Base-by-base conservation (phyloP, 345 rosid genomes). In the Eucalyptus marginata region DNA sequence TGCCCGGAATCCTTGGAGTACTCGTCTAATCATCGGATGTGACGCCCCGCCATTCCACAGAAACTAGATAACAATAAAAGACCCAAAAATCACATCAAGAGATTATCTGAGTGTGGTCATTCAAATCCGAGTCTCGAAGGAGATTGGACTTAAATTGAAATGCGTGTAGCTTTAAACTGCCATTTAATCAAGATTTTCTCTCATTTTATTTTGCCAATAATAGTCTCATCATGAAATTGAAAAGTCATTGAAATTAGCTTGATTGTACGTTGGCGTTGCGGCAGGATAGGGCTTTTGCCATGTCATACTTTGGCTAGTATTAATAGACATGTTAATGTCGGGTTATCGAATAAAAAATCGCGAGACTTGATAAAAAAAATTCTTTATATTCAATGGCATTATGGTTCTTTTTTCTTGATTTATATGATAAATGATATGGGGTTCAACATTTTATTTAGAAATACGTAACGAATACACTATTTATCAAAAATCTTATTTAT, bases 311-410 rank as follows among this genome's bases (percentile, higher is more conserved):
- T 17, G 4, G 4, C 43, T 33, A 31, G 24, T 14, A 33, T 8
- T 68, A 31, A 16, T 17, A 33, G 31, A 31, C 43, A 66, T 1
- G 24, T 66, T 16, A 31, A 66, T 16, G 43, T 68, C 12, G 1
- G 6, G 2, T 68, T 4, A 20, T 36, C 1, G 2, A 68, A 31
- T 7, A 0, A 15, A 15, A 71, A 36, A 71, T 36, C 4, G 1
- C 2, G 4, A 36, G 12, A 16, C 13, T 0, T 7, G 1, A 66
- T 16, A 14, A 4, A 22, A 2, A 31, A 9, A 31, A 16, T 4
- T 33, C 1, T 68, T 9, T 3, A 8, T 33, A 68, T 4, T 33
- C 1, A 17, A 8, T 8, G 4, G 9, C 2, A 17, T 71, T 5
- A 8, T 1, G 1, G 2, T 76, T 40, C 15, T 5, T 76, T 76